Evolutionary conservation across 1,139 yeast genomes (phyloP), one percentile per base, ranked within the genome.

Genomic region (Geotrichum histeridarum): DNA sequence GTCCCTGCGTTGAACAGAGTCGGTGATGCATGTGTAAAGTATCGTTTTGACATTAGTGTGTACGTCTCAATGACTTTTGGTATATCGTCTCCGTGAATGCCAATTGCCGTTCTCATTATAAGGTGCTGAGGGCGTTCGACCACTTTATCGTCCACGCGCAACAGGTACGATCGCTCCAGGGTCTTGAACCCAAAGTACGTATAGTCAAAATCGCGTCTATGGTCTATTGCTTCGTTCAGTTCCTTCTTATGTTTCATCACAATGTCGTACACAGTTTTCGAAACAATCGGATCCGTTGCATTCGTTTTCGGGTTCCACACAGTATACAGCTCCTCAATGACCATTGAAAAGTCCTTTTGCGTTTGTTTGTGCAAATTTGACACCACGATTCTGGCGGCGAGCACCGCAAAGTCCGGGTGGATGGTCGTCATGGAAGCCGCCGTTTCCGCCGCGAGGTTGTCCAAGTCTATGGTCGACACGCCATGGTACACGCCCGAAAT

Each of bases 391-490:
- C 96, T 79, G 14, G 95, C 95, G 31, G 95, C 96, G 62, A 90
- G 76, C 30, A 79, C 77, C 33, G 95, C 89, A 65, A 87, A 87
- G 70, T 89, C 96, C 9, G 96, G 96, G 68, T 90, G 96, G 54
- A 83, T 78, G 12, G 96, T 88, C 54, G 95, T 83, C 89, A 88
- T 82, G 61, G 84, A 82, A 31, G 95, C 96, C 51, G 94, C 86
- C 33, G 93, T 85, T 70, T 90, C 96, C 17, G 95, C 91, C 44
- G 91, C 86, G 18, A 90, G 78, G 67, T 85, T 83, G 60, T 83
- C 84, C 59, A 87, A 73, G 65, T 86, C 94, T 59, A 80, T 77
- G 48, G 94, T 86, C 62, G 89, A 85, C 53, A 88, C 95, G 63
- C 95, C 95, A 64, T 84, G 87, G 70, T 84, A 85, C 48, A 84